Base-by-base conservation (phyloP, 2,329 filamentous ascomycete species). In the Stachybotrys echinatus region DNA sequence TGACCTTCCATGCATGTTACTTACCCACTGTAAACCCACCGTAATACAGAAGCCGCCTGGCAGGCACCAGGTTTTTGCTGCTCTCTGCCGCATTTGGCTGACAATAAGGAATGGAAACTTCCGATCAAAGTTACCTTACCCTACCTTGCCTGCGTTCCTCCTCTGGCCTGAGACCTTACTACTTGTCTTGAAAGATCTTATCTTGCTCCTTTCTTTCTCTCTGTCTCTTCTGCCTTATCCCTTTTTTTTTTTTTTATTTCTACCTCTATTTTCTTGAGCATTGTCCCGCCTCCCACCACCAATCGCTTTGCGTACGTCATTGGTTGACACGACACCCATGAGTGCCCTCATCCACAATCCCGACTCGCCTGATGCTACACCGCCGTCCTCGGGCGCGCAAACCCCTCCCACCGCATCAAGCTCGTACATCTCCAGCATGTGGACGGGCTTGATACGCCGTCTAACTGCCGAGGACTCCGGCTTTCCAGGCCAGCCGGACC, bases 401-500 rank as follows among this genome's bases (percentile, higher is more conserved):
- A 61, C 59, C n/a, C 59, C 59, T 23, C 55, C 59, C 47, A 58
- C 55, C 45, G 58, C 58, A 18, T 61, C 59, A 38, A 55, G 55
- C 12, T 58, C 56, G 42, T 64, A 63, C 48, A 52, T 66, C 37
- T 53, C 59, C 52, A 69, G 52, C 54, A 74, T 78, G 66, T 77
- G 74, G 60, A 81, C 82, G 31, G 85, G 85, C 18, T 73, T 90
- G 47, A 80, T 89, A 54, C 80, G 87, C 34, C 84, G 86, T 52
- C 80, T 89, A 59, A 83, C 80, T 22, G 71, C 76, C 12, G 77
- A 80, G 48, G 67, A 68, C 42, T 59, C 61, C 2, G 53, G 60
- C 45, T 61, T 68, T 49, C 53, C 55, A 38, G 60, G 57, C 54
- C 62, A 66, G 47, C 52, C 61, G 42, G 62, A 61, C 52, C 19